Percentiles rank a stretch among this genome's conserved stretches.
These are phyloP conservation scores for Tetradesmus obliquus DNA, from an alignment of 139 green algal genomes.

Conservation along the genomic window DNA sequence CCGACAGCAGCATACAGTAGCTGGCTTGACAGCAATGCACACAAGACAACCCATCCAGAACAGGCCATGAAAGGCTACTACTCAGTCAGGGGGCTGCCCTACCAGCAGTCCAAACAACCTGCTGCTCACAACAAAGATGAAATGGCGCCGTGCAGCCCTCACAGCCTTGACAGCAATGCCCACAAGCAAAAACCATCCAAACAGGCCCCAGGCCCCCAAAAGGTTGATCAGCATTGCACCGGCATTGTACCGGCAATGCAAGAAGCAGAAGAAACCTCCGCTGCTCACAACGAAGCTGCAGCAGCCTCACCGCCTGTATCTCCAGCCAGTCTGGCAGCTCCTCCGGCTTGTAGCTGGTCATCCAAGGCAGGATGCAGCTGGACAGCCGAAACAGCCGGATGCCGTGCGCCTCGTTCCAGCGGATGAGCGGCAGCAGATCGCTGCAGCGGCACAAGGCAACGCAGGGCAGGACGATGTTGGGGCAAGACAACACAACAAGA, in stretches of 20 bases:
- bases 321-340: conserved; percentile 70
- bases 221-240: not conserved
- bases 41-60: too few species aligned
- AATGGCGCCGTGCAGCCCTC: too few species aligned
- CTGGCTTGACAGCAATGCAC: too few species aligned
- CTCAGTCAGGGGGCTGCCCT: too few species aligned
- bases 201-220: not conserved
- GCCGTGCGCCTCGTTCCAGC: conserved; percentile 72
- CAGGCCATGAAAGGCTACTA: too few species aligned
- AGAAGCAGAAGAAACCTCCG: not conserved
- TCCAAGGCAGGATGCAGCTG: conserved; percentile 47
- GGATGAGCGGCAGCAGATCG: not conserved
- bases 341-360: conserved; percentile 53
- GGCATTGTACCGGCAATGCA: too few species aligned
- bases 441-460: not conserved
- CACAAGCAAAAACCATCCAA: too few species aligned
- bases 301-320: conserved; percentile 56
- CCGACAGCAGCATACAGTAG: not conserved
- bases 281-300: not conserved
- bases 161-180: too few species aligned
- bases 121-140: too few species aligned
- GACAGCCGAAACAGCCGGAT: conserved; percentile 74
- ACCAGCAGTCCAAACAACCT: too few species aligned
- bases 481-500: not conserved
- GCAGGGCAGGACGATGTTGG: not conserved